phyloP scores from a whole-genome alignment of 2,329 filamentous ascomycete species.

The Colletotrichum melonis region DNA sequence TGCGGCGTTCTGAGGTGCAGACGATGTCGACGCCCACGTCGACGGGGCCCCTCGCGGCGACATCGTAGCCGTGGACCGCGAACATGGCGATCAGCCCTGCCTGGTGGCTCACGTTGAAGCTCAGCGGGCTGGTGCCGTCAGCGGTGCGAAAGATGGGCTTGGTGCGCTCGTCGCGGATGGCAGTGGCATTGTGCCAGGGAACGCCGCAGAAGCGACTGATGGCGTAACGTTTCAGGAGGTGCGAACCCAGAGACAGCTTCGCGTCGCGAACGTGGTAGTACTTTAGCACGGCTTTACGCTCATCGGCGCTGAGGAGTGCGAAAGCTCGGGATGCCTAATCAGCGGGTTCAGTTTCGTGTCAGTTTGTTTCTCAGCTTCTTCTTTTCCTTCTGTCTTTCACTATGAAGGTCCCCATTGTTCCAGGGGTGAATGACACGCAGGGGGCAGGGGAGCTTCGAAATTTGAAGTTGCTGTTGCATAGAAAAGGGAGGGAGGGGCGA shows the following conservation, averaged over 20 bases:
- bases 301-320: constrained; percentile 62
- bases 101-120: constrained; percentile 85
- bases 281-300: constrained; percentile 67
- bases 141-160: constrained; percentile 66
- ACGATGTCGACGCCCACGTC: constrained; percentile 82
- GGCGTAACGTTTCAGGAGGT: constrained; percentile 78
- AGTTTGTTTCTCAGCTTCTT: constrained; percentile 5
- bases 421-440: constrained; percentile 12
- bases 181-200: constrained; percentile 68
- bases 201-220: constrained; percentile 69
- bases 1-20: constrained; percentile 75
- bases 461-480: not conserved
- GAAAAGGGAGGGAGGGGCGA: not conserved
- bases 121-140: constrained; percentile 59
- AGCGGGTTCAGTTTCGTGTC: not conserved
- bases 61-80: constrained; percentile 55
- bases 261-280: constrained; percentile 79
- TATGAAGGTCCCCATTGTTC: not conserved
- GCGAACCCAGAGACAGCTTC: constrained; percentile 78
- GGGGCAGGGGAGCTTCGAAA: not conserved
- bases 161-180: constrained; percentile 65
- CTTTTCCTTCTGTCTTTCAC: not conserved
- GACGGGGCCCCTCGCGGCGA: constrained; percentile 36
- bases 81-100: constrained; percentile 78
- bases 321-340: constrained; percentile 65